A percentile compares a stretch with the other conserved stretches of the same genome.
Evolutionary conservation across 208 protist species (phyloP).

Genomic region (Trypanosomatidae sp.): DNA sequence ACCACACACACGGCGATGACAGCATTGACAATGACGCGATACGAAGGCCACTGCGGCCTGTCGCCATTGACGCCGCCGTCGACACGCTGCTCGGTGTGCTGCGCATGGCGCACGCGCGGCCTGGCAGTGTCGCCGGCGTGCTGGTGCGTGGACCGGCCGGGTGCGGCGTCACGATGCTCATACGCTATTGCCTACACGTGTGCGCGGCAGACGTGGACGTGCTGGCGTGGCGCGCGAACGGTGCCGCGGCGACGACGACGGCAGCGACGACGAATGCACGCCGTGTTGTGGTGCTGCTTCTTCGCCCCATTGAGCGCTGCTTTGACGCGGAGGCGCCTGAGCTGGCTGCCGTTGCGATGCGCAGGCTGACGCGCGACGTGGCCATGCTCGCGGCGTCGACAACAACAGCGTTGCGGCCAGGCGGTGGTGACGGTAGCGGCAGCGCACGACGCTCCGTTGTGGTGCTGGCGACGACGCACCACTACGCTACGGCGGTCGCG

Average conservation of each 20-base stretch:
- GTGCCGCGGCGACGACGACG: slow-evolving; percentile 4
- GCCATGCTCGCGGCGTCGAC: slow-evolving; percentile 6
- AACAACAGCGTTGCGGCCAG: no score
- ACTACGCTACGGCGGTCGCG: slow-evolving; percentile 8
- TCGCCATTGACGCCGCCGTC: slow-evolving; percentile 22
- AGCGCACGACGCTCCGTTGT: slow-evolving; percentile 18
- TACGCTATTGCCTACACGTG: slow-evolving; percentile 10
- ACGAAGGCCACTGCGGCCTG: slow-evolving; percentile 3
- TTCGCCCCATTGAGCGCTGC: slow-evolving; percentile 16
- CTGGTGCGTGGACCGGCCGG: slow-evolving; percentile 25
- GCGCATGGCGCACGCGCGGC: slow-evolving; percentile 5
- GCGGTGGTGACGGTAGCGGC: no score
- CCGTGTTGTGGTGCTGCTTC: slow-evolving; percentile 15
- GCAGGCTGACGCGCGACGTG: slow-evolving; percentile 11
- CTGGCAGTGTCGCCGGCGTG: slow-evolving; percentile 18
- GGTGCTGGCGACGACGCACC: slow-evolving; percentile 25
- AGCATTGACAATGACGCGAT: no score
- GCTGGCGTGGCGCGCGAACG: slow-evolving; percentile 20
- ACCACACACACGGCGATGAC: no score
- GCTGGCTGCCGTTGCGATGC: slow-evolving; percentile 14
- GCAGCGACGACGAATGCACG: no score
- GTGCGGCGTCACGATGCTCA: slow-evolving; percentile 27
- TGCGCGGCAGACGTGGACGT: slow-evolving; percentile 4
- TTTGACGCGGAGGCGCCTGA: slow-evolving; percentile 33
- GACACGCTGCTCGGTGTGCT: slow-evolving; percentile 12